These are phyloP conservation scores for Pugionium dolabratum DNA, from an alignment of 345 rosid genomes.

Conservation along the genomic window DNA sequence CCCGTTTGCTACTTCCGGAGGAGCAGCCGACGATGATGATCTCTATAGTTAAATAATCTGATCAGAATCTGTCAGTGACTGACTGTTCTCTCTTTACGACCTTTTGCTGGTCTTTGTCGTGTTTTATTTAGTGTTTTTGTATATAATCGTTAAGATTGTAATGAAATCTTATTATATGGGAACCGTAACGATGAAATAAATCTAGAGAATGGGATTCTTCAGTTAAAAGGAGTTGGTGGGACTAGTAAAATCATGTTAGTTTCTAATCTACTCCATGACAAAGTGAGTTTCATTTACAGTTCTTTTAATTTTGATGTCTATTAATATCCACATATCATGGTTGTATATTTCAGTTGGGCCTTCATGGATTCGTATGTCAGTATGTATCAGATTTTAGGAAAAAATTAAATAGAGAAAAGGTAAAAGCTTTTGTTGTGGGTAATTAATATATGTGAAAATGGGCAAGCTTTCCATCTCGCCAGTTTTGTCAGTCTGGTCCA, in stretches of 20 bases:
- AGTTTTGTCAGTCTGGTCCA: conserved; percentile 33
- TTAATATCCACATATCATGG: too few species aligned
- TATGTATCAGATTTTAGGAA: neutral
- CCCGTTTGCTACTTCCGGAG: conserved; percentile 36
- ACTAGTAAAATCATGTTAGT: too few species aligned
- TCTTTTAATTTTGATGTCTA: too few species aligned
- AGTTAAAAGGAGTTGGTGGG: too few species aligned
- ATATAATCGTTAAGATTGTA: too few species aligned
- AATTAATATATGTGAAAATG: conserved; percentile 7
- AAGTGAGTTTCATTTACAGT: too few species aligned
- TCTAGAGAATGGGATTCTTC: too few species aligned
- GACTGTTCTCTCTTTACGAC: neutral
- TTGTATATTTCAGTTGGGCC: too few species aligned
- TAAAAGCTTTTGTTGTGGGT: neutral
- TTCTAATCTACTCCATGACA: too few species aligned
- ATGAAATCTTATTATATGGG: too few species aligned
- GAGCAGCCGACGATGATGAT: conserved; percentile 39
- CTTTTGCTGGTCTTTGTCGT: neutral
- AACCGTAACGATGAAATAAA: too few species aligned
- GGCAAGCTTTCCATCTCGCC: conserved; percentile 20
- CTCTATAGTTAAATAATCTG: conserved; percentile 30
- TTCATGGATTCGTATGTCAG: too few species aligned
- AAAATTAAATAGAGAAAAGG: neutral
- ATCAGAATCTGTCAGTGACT: neutral
- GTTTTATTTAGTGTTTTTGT: conserved; percentile 3